phyloP scores from a whole-genome alignment of 2,329 filamentous ascomycete species.

The Xylogone sp. region DNA sequence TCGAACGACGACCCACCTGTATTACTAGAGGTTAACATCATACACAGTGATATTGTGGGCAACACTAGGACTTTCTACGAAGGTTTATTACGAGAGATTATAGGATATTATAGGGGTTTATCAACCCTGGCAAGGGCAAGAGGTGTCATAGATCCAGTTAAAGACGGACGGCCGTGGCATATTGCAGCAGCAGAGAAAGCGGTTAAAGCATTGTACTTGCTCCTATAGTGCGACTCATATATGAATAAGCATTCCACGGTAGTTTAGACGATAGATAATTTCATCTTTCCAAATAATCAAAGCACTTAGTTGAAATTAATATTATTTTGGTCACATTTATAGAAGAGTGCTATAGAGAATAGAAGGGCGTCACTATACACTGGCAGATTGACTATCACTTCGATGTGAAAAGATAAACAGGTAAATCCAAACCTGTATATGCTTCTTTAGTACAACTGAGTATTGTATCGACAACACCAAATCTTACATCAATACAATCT shows the following conservation, averaged over 20 bases:
- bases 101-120: slow-evolving; percentile 65
- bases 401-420: too few species aligned
- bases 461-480: too few species aligned
- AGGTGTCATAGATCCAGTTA: slow-evolving; percentile 55
- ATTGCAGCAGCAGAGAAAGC: slow-evolving; percentile 68
- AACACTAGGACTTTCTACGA: slow-evolving; percentile 45
- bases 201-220: slow-evolving; percentile 58
- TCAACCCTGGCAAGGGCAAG: slow-evolving; percentile 66
- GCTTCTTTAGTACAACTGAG: too few species aligned
- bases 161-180: slow-evolving; percentile 73
- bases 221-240: slow-evolving; percentile 49
- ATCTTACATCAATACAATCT: too few species aligned
- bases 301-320: neutral
- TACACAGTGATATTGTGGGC: slow-evolving; percentile 44
- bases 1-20: slow-evolving; percentile 54
- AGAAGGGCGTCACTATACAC: too few species aligned
- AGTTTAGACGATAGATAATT: neutral
- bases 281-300: neutral
- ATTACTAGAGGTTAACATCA: slow-evolving; percentile 60
- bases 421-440: too few species aligned
- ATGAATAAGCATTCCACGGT: neutral
- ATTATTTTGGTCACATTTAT: too few species aligned
- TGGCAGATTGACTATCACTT: too few species aligned
- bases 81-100: slow-evolving; percentile 63
- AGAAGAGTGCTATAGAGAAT: too few species aligned